These are phyloP conservation scores for Alternaria triticina DNA, from an alignment of 2,329 filamentous ascomycete genomes.

Conservation along the genomic window DNA sequence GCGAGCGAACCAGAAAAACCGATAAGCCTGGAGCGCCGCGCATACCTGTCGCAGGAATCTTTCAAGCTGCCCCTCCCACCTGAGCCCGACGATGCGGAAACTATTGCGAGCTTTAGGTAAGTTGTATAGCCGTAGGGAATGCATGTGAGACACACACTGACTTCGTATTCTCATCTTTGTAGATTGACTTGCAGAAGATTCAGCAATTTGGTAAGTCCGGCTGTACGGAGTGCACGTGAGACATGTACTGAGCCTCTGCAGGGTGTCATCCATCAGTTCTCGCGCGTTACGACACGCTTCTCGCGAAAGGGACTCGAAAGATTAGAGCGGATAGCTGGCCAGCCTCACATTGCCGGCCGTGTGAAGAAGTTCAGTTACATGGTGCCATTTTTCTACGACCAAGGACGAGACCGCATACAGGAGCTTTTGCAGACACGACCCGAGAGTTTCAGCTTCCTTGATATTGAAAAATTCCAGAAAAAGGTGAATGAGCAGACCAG, in stretches of 20 bases:
- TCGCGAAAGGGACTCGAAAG: conserved; percentile 57
- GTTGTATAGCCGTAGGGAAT: background rate
- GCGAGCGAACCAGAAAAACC: conserved; percentile 59
- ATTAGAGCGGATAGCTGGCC: conserved; percentile 57
- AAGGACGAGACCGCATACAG: conserved; percentile 52
- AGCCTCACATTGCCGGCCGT: conserved; percentile 58
- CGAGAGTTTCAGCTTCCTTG: conserved; percentile 45
- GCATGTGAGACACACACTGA: background rate
- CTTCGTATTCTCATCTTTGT: background rate
- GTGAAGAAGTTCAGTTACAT: conserved; percentile 68
- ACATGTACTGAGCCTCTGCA: conserved; percentile 28
- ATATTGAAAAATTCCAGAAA: conserved; percentile 51
- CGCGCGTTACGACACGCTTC: conserved; percentile 59
- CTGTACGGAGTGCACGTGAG: background rate
- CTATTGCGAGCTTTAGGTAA: conserved; percentile 52
- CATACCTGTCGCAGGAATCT: conserved; percentile 60
- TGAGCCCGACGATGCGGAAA: conserved; percentile 51
- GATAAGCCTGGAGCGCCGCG: conserved; percentile 57
- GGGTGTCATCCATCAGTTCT: conserved; percentile 59
- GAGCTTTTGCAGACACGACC: conserved; percentile 48
- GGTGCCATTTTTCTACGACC: conserved; percentile 64
- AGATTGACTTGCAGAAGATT: conserved; percentile 46
- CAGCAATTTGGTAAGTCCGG: conserved; percentile 32
- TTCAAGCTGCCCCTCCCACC: conserved; percentile 54
- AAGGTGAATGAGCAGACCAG: conserved; percentile 59